Base-by-base conservation (phyloP, 1,139 yeast species). In the Yamadazyma jaroonii region DNA sequence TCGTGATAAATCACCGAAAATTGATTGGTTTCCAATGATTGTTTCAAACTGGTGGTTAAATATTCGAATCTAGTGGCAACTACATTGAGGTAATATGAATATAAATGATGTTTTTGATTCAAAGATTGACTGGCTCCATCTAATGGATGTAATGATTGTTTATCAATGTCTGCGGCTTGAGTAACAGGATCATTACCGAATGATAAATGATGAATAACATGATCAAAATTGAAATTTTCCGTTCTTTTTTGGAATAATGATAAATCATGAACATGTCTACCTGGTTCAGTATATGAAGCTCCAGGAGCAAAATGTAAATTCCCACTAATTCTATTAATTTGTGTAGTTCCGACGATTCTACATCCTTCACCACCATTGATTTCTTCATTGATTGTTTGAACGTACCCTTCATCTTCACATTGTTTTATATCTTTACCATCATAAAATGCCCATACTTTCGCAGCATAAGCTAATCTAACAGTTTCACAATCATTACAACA, bases 301-400 rank as follows among this genome's bases (percentile, higher is more conserved):
- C 98, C 98, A 2, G 98, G 97, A 1, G 97, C 96, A 70, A 92
- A 89, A 63, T 92, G 97, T 49, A 92, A 66, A 55, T 88, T 85
- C 29, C 98, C 98, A 23, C 86, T 80, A 29, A 92, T 86, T 61
- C 95, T 79, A 62, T 87, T 86, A 53, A 92, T 79, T 51, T 79
- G 71, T 8, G 95, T 83, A 25, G 77, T 72, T 26, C 98, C 98
- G 43, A 76, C 75, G 36, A 92, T 71, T 48, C 95, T 74, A 64
- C 98, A 92, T 7, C 98, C 98, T 62, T 90, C 96, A 39, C 62
- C 59, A 31, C 52, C 50, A 41, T 72, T 58, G 42, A 86, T 67
- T 50, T 84, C 73, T 11, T 71, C 74, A 36, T 67, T 72, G 38
- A 90, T 62, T 29, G 66, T 67, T 14, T 67, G 57, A 29, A 87